Evolutionary conservation across 768 basidiomycete species (phyloP).

Genomic region (Fomitopsis serialis): DNA sequence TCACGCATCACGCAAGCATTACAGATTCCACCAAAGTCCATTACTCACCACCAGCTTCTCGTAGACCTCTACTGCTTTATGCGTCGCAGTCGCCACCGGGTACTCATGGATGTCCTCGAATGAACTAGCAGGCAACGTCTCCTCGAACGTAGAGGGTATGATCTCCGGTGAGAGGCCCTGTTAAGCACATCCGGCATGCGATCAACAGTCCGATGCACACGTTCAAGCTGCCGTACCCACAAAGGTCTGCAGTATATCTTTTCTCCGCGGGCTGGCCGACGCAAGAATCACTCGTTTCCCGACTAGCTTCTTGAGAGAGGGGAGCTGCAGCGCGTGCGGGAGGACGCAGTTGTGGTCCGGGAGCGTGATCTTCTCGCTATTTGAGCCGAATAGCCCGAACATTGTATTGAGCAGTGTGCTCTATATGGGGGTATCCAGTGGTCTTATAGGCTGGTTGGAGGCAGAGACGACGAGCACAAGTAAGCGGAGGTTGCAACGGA

Average conservation of each 20-base stretch:
- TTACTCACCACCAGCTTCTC: slow-evolving; percentile 64
- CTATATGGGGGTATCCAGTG: neutral
- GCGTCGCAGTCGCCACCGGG: slow-evolving; percentile 67
- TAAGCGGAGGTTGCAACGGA: no score
- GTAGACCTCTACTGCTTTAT: slow-evolving; percentile 86
- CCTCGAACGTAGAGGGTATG: slow-evolving; percentile 73
- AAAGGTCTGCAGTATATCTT: slow-evolving; percentile 73
- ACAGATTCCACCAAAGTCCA: neutral
- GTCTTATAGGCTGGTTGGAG: no score
- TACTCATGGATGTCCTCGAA: slow-evolving; percentile 75
- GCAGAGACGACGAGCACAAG: no score
- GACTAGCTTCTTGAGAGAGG: slow-evolving; percentile 57
- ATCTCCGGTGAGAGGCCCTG: slow-evolving; percentile 67
- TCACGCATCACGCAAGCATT: neutral
- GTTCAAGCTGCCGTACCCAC: slow-evolving; percentile 38
- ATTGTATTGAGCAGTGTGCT: neutral
- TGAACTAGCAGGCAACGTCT: slow-evolving; percentile 60
- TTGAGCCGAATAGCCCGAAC: slow-evolving; percentile 20
- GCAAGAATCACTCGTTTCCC: slow-evolving; percentile 82
- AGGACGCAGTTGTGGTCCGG: slow-evolving; percentile 48
- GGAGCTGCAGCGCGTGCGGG: slow-evolving; percentile 56
- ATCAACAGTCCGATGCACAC: neutral
- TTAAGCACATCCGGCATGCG: neutral
- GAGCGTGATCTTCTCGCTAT: slow-evolving; percentile 13
- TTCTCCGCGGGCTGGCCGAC: slow-evolving; percentile 80